Base-by-base conservation (phyloP, 129 eudicot species). In the Tanacetum coccineum region DNA sequence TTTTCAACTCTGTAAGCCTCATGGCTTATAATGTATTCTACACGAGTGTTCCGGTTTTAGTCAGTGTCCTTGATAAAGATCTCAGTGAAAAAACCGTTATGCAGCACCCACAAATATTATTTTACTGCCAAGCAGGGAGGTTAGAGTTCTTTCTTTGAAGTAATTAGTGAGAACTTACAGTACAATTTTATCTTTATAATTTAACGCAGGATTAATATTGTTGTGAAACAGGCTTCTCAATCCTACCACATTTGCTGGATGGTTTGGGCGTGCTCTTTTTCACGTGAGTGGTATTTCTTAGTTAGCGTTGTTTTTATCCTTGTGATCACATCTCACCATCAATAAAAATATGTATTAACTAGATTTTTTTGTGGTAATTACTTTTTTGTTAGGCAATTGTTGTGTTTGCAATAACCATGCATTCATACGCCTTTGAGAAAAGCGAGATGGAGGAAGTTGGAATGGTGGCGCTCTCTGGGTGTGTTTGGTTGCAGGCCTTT, bases 61-160 rank as follows among this genome's bases (percentile, higher is more conserved):
- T 84, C 66, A 93, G 95, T 81, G 90, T 93, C 49, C 95, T 93
- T 62, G 98, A 93, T 82, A 93, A 93, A 83, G 96, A 93, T 82
- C 95, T 93, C 46, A 81, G 83, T 72, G 98, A 93, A 77, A 81
- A 69, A 74, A 93, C 98, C 7, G 98, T 93, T 62, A 88, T 93
- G 95, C 98, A 88, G 81, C 95, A 93, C 72, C 98, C 98, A 19
- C 98, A 93, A 64, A 93, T 93, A 73, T 80, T 93, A 61, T 93
- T 76, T 82, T 93, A 93, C 72, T 88, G 96, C 78, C 98, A 88
- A 79, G 96, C 96, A 17, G 98, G 98, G 74, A 88, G 98, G 98
- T 93, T 51, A 60, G 75, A 13, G 42, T 59, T 59, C 20, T 46
- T 58, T 3, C 9, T 49, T 42, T 20, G 57, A 53, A 36, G 26